phyloP scores from a whole-genome alignment of 768 basidiomycete genomes.

The Auriscalpium microsporum region DNA sequence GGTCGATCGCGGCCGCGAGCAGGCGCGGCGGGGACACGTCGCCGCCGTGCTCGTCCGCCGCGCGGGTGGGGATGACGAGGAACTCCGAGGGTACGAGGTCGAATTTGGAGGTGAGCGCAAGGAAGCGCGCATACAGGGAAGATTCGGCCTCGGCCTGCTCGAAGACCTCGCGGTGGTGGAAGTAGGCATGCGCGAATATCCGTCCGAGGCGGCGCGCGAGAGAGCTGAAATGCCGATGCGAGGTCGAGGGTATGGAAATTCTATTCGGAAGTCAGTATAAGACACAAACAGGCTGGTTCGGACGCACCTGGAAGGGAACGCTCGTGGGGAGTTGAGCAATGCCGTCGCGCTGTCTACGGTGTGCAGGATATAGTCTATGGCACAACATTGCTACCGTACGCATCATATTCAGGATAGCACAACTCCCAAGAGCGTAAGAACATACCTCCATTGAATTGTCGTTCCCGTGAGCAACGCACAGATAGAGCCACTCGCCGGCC shows the following conservation, averaged over 20 bases:
- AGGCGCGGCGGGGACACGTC: slow-evolving; percentile 15
- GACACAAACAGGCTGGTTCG: slow-evolving; percentile 8
- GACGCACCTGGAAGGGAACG: slow-evolving; percentile 82
- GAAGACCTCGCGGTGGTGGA: slow-evolving; percentile 87
- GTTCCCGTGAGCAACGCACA: slow-evolving; percentile 91
- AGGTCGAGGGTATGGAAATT: slow-evolving; percentile 71
- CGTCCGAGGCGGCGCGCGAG: slow-evolving; percentile 87
- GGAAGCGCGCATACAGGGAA: slow-evolving; percentile 82
- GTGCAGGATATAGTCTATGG: slow-evolving; percentile 92
- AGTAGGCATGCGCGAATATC: slow-evolving; percentile 95
- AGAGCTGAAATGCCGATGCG: slow-evolving; percentile 82
- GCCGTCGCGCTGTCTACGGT: slow-evolving; percentile 92
- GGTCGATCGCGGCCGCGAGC: slow-evolving; percentile 13
- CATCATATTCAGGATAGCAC: not conserved
- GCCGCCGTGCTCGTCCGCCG: slow-evolving; percentile 21
- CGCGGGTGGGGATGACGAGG: slow-evolving; percentile 62
- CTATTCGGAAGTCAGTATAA: slow-evolving; percentile 31
- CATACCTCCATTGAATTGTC: slow-evolving; percentile 80
- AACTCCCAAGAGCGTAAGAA: not conserved
- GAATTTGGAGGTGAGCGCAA: slow-evolving; percentile 72
- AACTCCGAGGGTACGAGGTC: slow-evolving; percentile 78
- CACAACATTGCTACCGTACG: slow-evolving; percentile 74
- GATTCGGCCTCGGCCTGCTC: slow-evolving; percentile 88
- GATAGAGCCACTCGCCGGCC: slow-evolving; percentile 95
- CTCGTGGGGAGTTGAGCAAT: slow-evolving; percentile 79